phyloP scores from a whole-genome alignment of 139 green algal species.

The Ettlia oleoabundans region DNA sequence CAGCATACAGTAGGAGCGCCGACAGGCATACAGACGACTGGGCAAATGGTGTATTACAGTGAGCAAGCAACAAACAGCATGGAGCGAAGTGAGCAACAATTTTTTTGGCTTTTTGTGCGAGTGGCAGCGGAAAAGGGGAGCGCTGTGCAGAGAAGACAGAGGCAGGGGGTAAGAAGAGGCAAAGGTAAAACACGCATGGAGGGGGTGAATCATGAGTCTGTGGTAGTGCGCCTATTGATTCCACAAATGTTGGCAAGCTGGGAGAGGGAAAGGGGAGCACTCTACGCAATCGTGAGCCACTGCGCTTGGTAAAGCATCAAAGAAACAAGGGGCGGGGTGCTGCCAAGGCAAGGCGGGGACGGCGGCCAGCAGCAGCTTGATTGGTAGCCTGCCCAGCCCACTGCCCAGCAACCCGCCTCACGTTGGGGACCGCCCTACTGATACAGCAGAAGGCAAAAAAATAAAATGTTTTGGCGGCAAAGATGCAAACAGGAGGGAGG shows the following conservation, averaged over 20 bases:
- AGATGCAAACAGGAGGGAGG: neutral
- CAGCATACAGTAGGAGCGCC: too few relatives aligned
- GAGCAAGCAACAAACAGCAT: neutral
- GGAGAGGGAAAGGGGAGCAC: neutral
- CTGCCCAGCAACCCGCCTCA: too few relatives aligned
- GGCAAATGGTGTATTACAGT: neutral
- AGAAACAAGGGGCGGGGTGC: neutral
- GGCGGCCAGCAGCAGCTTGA: too few relatives aligned
- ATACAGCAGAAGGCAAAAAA: slow-evolving; percentile 1
- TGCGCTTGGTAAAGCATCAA: neutral
- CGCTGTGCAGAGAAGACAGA: neutral
- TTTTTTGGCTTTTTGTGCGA: neutral
- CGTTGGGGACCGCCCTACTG: neutral
- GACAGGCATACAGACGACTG: neutral
- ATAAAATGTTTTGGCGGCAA: neutral
- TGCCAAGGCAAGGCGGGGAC: too few relatives aligned
- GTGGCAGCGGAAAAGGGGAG: neutral
- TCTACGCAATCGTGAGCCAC: neutral
- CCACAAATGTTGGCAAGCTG: neutral
- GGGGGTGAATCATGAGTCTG: too few relatives aligned
- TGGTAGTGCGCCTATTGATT: too few relatives aligned
- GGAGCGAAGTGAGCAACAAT: too few relatives aligned
- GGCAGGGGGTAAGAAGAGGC: neutral
- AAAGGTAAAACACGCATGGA: too few relatives aligned
- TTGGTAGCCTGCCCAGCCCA: too few relatives aligned